phyloP scores from a whole-genome alignment of 345 rosid genomes.

The Salix suchowensis region DNA sequence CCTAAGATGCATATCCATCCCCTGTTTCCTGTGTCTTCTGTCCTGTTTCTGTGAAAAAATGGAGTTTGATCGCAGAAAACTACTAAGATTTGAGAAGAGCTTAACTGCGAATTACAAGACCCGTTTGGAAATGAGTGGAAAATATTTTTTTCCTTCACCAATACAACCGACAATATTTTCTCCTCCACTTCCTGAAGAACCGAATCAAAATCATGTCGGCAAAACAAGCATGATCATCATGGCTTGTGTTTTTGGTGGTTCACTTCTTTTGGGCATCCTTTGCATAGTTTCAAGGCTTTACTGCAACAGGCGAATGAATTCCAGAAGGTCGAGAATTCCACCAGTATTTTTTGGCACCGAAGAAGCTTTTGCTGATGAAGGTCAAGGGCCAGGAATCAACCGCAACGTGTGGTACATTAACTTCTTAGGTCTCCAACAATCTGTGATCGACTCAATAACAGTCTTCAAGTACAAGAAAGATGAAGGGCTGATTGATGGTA shows the following conservation, averaged over 20 bases:
- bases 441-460: conserved; percentile 52
- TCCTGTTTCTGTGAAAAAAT: neutral
- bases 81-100: neutral
- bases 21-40: neutral
- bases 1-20: neutral
- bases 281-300: neutral
- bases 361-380: conserved; percentile 32
- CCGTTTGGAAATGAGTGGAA: neutral
- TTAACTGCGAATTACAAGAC: neutral
- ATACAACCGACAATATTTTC: neutral
- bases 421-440: conserved; percentile 57
- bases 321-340: conserved; percentile 13
- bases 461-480: conserved; percentile 46
- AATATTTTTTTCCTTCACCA: fast-evolving
- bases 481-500: conserved; percentile 54
- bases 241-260: conserved; percentile 9
- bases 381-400: conserved; percentile 26
- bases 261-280: conserved; percentile 26
- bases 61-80: neutral
- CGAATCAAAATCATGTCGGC: neutral
- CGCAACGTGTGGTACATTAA: conserved; percentile 66
- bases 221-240: neutral
- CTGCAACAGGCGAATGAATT: conserved; percentile 18
- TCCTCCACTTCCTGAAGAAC: neutral
- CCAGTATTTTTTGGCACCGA: conserved; percentile 24